Evolutionary conservation across 768 basidiomycete species (phyloP).

Genomic region (Xerocomus spinulosus): DNA sequence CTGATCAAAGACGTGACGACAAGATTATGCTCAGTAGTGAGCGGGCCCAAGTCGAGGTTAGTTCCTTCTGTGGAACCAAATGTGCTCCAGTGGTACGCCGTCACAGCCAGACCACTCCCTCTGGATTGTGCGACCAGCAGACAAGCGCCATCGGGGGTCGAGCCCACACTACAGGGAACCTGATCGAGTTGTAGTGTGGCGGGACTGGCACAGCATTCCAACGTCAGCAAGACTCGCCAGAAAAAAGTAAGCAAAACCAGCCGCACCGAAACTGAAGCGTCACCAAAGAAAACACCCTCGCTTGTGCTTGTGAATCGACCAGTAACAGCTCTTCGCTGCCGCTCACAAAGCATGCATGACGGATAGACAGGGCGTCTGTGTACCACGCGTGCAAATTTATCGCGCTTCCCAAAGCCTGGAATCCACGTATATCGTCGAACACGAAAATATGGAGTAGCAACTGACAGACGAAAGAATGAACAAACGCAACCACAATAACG

Average conservation of each 20-base stretch:
- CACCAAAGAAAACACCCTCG: conserved; percentile 50
- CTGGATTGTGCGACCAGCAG: conserved; percentile 34
- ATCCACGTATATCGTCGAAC: conserved; percentile 41
- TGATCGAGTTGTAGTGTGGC: conserved; percentile 38
- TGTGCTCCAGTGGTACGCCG: conserved; percentile 51
- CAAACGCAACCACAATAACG: accelerated
- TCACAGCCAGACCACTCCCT: conserved; percentile 18
- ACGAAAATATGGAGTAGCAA: conserved; percentile 41
- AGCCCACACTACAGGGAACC: conserved; percentile 30
- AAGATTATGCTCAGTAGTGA: conserved; percentile 19
- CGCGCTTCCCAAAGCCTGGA: conserved; percentile 40
- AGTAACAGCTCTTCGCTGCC: conserved; percentile 52
- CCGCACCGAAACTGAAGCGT: conserved; percentile 50
- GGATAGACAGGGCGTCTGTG: conserved; percentile 23
- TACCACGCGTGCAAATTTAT: conserved; percentile 46
- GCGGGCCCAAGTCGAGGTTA: conserved; percentile 29
- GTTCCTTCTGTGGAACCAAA: conserved; percentile 51
- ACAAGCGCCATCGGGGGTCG: conserved; percentile 55
- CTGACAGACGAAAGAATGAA: conserved; percentile 10
- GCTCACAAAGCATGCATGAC: conserved; percentile 40
- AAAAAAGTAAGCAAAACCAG: neutral
- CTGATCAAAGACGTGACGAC: conserved; percentile 44
- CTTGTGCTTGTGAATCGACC: conserved; percentile 40
- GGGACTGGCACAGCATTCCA: conserved; percentile 31
- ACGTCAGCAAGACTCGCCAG: neutral